Evolutionary conservation across 2,329 filamentous ascomycete species (phyloP), one percentile per base, ranked within the genome.

Genomic region (Talaromyces albobiverticillius): DNA sequence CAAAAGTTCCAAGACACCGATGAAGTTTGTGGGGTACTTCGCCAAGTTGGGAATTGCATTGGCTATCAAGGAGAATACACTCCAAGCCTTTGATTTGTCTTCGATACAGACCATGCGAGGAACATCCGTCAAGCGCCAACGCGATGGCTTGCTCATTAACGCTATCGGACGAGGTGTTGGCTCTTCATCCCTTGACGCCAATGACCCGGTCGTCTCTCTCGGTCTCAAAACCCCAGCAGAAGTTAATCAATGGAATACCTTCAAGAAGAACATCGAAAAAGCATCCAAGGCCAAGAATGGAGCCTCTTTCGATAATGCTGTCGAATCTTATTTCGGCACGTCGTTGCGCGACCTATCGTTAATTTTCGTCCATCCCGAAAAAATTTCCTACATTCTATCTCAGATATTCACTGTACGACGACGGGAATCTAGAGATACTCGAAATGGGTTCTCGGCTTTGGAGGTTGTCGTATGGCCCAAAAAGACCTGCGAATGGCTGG

Each of bases 41-140:
- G 66, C 72, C 13, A 74, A 76, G 46, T 65, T 76, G 20, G 70
- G 71, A 20, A 65, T 76, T 41, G 69, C 72, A 11, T 64, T 79
- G 22, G 76, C 73, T 11, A 67, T 67, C 16, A 69, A 69, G 46
- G 71, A 71, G 42, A 71, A 68, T 34, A 69, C 69, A 4, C 61
- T 79, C n/a, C 60, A 77, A 42, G 72, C 72, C 4, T 74, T 78
- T 49, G 76, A 78, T 53, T 59, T 78, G 43, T 69, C 63, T 36
- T 62, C 68, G 22, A 60, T 69, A 16, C 59, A 69, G 46, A 63
- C 57, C 26, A 59, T 63, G 9, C 60, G 61, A 3, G 64, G 61
- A 6, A 58, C 61, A 14, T 68, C 65, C 22, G 62, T 70, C n/a
- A 75, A 75, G 61, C 66, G 71, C 8, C 64, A 69, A 6, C 65